Evolutionary conservation across 1,284 basidiomycete genomes (phyloP).

Genomic region (Hemileia vastatrix): DNA sequence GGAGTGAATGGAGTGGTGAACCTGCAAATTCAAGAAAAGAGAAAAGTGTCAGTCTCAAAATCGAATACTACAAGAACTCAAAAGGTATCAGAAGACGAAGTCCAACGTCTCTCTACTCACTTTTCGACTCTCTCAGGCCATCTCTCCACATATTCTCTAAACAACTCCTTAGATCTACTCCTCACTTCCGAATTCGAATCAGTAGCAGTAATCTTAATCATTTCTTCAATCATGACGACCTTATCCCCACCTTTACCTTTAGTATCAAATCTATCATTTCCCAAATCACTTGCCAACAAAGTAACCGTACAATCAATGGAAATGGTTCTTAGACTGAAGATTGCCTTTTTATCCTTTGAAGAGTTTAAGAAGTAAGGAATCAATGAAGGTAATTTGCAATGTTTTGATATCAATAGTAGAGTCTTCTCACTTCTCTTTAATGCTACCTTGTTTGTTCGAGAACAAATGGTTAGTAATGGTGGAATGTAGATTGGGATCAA

Average conservation of each 20-base stretch:
- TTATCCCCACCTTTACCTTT: constrained; percentile 37
- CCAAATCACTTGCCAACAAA: constrained; percentile 41
- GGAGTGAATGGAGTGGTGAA: constrained; percentile 49
- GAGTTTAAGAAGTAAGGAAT: constrained; percentile 45
- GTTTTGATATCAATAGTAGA: constrained; percentile 46
- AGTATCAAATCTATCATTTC: constrained; percentile 34
- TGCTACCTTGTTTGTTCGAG: constrained; percentile 50
- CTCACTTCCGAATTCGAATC: constrained; percentile 49
- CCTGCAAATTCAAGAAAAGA: constrained; percentile 27
- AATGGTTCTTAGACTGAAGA: constrained; percentile 26
- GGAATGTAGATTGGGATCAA: constrained; percentile 48
- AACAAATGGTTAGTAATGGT: constrained; percentile 47
- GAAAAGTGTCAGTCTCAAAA: neutral
- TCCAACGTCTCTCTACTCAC: constrained; percentile 39
- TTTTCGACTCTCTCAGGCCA: constrained; percentile 48
- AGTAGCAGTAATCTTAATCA: constrained; percentile 46
- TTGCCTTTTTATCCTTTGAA: constrained; percentile 45
- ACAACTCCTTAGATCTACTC: constrained; percentile 46
- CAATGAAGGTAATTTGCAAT: constrained; percentile 45
- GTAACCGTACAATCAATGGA: constrained; percentile 25
- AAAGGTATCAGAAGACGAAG: neutral
- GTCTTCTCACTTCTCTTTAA: constrained; percentile 48
- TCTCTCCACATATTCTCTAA: constrained; percentile 43
- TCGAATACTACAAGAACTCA: neutral
- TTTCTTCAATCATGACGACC: constrained; percentile 47